Conservation (phyloP, 2,329 filamentous ascomycete genomes). For the Mariannaea elegans region DNA sequence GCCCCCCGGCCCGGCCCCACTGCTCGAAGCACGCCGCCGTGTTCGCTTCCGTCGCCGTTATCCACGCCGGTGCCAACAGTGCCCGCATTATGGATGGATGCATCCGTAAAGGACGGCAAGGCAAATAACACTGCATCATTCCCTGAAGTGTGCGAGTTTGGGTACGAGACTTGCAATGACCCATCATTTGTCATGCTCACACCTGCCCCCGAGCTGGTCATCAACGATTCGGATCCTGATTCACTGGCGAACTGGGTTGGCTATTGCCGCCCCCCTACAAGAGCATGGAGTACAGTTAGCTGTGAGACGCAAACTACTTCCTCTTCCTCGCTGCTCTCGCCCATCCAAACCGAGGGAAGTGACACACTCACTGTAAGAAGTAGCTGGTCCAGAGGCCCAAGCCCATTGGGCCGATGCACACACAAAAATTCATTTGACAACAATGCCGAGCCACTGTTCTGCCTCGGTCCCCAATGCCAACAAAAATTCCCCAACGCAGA, state of each 20-base stretch:
- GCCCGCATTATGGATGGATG: conserved; percentile 3
- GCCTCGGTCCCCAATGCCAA: conserved; percentile 41
- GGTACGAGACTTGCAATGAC: background rate
- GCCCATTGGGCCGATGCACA: conserved; percentile 31
- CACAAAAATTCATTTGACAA: conserved; percentile 24
- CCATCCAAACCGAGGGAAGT: conserved; percentile 41
- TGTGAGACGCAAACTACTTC: conserved; percentile 39
- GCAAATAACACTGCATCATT: background rate
- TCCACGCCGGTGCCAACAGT: conserved; percentile 4
- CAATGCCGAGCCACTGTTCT: conserved; percentile 28
- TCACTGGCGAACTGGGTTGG: conserved; percentile 14
- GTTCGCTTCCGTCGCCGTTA: conserved; percentile 5
- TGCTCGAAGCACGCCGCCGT: background rate
- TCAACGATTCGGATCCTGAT: conserved; percentile 18
- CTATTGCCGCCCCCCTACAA: background rate
- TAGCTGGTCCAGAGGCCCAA: conserved; percentile 35
- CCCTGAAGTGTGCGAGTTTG: conserved; percentile 1
- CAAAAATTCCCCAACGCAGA: conserved; percentile 34
- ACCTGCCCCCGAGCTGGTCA: background rate
- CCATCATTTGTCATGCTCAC: conserved; percentile 1
- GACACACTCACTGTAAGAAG: conserved; percentile 32
- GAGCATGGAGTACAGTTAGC: conserved; percentile 40
- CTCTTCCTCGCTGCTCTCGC: conserved; percentile 43
- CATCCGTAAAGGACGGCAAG: background rate
- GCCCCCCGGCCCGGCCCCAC: conserved; percentile 5